Evolutionary conservation across 331 rosid genomes (phyloP).

Genomic region (Malus hybrid): DNA sequence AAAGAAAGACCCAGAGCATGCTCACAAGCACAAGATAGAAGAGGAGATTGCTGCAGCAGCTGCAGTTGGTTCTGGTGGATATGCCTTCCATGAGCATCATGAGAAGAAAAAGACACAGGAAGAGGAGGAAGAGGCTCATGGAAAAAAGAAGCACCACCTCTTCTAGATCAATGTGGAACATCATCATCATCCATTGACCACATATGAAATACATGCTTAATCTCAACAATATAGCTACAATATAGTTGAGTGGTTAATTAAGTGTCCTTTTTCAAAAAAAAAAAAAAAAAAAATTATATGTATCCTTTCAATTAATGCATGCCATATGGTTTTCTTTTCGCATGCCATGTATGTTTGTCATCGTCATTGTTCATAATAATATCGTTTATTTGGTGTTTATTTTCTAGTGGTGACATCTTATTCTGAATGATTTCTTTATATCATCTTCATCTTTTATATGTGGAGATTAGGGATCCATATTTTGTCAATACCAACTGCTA

Average conservation of each 20-base stretch:
- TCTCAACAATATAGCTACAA: background rate
- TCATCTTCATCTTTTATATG: background rate
- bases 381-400: background rate
- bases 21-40: conserved; percentile 59
- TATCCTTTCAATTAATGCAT: background rate
- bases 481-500: background rate
- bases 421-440: background rate
- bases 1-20: conserved; percentile 52
- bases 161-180: conserved; percentile 8
- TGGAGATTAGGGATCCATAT: background rate
- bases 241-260: background rate
- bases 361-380: background rate
- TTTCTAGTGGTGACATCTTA: background rate
- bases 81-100: conserved; percentile 55
- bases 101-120: conserved; percentile 47
- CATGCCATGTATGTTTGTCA: background rate
- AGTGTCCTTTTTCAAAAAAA: background rate
- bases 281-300: too few relatives aligned
- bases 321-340: background rate
- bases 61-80: conserved; percentile 47
- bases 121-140: conserved; percentile 47
- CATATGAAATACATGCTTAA: background rate
- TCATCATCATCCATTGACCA: background rate
- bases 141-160: conserved; percentile 62
- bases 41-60: conserved; percentile 52